phyloP scores from a whole-genome alignment of 345 rosid species.

The Laguncularia racemosa region DNA sequence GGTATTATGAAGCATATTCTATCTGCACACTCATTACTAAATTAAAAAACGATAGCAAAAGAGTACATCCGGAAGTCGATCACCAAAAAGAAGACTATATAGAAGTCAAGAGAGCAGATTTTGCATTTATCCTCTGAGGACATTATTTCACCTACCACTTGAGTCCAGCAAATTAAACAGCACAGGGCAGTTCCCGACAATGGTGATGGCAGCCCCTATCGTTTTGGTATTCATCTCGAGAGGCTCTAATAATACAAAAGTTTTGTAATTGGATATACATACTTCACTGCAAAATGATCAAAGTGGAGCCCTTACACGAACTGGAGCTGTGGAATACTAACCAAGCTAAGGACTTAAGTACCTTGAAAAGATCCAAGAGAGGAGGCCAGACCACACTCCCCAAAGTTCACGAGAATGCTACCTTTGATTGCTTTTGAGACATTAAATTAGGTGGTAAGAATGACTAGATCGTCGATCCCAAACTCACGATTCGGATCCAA shows the following conservation, averaged over 20 bases:
- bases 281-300: constrained; percentile 39
- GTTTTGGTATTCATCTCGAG: constrained; percentile 62
- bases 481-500: constrained; percentile 60
- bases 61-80: no score
- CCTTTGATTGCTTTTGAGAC: constrained; percentile 53
- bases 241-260: constrained; percentile 55
- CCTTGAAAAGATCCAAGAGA: constrained; percentile 62
- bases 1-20: no score
- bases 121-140: background rate
- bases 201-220: constrained; percentile 73
- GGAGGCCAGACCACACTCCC: constrained; percentile 71
- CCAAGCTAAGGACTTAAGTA: background rate
- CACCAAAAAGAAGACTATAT: no score
- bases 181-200: constrained; percentile 61
- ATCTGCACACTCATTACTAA: no score
- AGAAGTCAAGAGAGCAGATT: background rate
- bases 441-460: constrained; percentile 53
- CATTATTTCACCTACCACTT: constrained; percentile 38
- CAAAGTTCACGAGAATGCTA: constrained; percentile 62
- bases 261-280: constrained; percentile 71
- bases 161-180: constrained; percentile 60
- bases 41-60: no score
- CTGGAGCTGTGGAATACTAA: no score
- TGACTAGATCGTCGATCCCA: constrained; percentile 43
- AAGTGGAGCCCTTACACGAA: no score